Conservation (phyloP, 306 rosid genomes). For the Mimosa pudica region DNA sequence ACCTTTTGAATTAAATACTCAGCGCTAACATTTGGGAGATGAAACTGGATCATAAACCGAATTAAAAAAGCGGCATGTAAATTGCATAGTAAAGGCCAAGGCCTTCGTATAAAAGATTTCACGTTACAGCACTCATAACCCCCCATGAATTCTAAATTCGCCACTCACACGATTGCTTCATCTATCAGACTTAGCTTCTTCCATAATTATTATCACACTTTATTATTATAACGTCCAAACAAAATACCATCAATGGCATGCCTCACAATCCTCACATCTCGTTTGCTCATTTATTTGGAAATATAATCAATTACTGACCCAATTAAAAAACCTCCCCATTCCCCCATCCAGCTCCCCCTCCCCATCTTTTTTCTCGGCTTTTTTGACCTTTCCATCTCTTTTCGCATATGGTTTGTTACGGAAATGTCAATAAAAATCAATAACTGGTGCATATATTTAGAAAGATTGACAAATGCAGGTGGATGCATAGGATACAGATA, state of each 20-base stretch:
- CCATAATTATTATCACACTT: slow-evolving; percentile 45
- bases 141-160: background rate
- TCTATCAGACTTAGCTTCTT: slow-evolving; percentile 36
- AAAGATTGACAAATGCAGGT: background rate
- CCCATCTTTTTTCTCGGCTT: slow-evolving; percentile 20
- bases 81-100: background rate
- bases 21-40: no score
- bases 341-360: background rate
- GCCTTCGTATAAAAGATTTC: background rate
- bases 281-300: slow-evolving; percentile 22
- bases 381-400: slow-evolving; percentile 33
- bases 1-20: no score
- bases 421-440: background rate
- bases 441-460: no score
- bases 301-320: background rate
- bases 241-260: slow-evolving; percentile 51
- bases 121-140: background rate
- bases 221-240: slow-evolving; percentile 59
- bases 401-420: slow-evolving; percentile 32
- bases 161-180: background rate
- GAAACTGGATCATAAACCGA: no score
- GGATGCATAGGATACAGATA: background rate
- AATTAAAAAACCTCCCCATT: background rate
- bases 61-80: no score
- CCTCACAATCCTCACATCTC: slow-evolving; percentile 21